Evolutionary conservation across 2,329 filamentous ascomycete genomes (phyloP).

Genomic region (Mariannaea sp.): DNA sequence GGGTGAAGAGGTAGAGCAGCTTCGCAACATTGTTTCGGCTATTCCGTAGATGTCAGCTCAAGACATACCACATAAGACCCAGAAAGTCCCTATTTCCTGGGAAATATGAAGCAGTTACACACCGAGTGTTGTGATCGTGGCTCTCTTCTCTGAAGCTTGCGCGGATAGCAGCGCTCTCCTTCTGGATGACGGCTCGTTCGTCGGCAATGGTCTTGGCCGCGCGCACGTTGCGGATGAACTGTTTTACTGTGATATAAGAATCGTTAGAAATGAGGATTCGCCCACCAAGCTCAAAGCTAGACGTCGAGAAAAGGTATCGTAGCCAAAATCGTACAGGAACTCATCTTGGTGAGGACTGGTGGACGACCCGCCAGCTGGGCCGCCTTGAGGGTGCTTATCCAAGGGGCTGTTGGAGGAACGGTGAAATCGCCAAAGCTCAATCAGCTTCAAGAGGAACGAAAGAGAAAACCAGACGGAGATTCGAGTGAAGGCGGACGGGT

Average conservation of each 20-base stretch:
- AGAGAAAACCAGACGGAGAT: constrained; percentile 13
- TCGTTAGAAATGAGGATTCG: constrained; percentile 20
- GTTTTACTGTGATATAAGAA: constrained; percentile 73
- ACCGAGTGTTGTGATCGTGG: constrained; percentile 89
- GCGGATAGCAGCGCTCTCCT: constrained; percentile 96
- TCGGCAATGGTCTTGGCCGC: constrained; percentile 99
- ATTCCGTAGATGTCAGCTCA: constrained; percentile 26
- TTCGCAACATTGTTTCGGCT: constrained; percentile 99
- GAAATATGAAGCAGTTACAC: constrained; percentile 39
- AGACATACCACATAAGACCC: neutral
- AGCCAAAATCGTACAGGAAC: constrained; percentile 42
- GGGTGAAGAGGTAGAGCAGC: constrained; percentile 94
- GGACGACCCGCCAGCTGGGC: constrained; percentile 40
- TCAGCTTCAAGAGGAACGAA: constrained; percentile 27
- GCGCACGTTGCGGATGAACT: constrained; percentile 99
- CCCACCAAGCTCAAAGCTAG: neutral
- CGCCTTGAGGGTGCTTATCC: constrained; percentile 38
- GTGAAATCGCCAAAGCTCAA: constrained; percentile 28
- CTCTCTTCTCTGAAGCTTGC: constrained; percentile 98
- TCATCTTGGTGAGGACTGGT: constrained; percentile 44
- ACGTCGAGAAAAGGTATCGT: constrained; percentile 16
- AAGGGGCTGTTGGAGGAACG: constrained; percentile 26
- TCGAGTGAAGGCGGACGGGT: neutral
- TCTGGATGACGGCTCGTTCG: constrained; percentile 96
- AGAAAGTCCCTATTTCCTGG: neutral